These are phyloP conservation scores for Tylopilus intermedius DNA, from an alignment of 768 basidiomycete species.

Conservation along the genomic window DNA sequence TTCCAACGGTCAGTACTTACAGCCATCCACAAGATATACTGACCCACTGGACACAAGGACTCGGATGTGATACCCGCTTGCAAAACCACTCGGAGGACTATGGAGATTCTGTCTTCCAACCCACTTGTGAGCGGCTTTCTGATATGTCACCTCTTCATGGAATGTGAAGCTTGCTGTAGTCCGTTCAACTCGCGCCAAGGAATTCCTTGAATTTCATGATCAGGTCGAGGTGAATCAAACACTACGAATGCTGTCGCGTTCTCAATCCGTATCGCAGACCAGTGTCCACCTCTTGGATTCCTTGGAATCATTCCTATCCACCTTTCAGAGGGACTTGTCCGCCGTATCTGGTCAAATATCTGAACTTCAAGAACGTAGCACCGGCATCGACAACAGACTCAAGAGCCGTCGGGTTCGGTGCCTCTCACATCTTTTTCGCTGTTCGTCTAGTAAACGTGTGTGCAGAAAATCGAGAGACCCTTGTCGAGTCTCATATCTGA, in stretches of 20 bases:
- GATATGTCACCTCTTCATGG: background rate
- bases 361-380: conserved; percentile 85
- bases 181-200: conserved; percentile 39
- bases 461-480: conserved; percentile 83
- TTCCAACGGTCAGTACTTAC: conserved; percentile 6
- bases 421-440: background rate
- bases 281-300: conserved; percentile 83
- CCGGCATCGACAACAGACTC: conserved; percentile 83
- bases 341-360: conserved; percentile 95
- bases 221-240: conserved; percentile 67
- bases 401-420: conserved; percentile 73
- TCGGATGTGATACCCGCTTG: background rate
- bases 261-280: conserved; percentile 46
- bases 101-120: background rate
- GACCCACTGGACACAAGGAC: conserved; percentile 1
- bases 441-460: conserved; percentile 1
- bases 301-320: conserved; percentile 86
- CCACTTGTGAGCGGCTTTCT: conserved; percentile 14
- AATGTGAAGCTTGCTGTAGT: conserved; percentile 22
- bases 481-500: conserved; percentile 75
- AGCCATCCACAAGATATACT: background rate
- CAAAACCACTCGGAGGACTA: conserved; percentile 1
- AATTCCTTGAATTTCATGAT: conserved; percentile 85
- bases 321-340: conserved; percentile 91
- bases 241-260: background rate